These are phyloP conservation scores for Annona squamosa DNA, from an alignment of 164 flowering plant species.

Conservation along the genomic window DNA sequence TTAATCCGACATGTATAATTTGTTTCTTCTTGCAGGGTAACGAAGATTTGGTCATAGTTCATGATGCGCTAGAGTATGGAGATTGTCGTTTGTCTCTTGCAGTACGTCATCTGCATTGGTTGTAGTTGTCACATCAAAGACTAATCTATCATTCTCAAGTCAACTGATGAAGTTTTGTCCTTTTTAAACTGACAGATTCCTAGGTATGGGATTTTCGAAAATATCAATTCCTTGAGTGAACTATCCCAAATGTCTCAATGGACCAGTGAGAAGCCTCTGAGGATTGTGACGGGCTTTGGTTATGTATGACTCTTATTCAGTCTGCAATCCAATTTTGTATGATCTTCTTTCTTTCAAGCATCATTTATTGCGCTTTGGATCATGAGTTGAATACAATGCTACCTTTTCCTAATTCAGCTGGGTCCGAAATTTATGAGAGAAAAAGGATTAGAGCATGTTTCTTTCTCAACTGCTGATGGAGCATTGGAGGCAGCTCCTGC, in stretches of 20 bases:
- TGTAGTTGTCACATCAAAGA: not conserved
- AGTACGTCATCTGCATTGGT: constrained; percentile 34
- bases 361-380: not conserved
- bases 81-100: constrained; percentile 86
- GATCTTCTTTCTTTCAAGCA: constrained; percentile 1
- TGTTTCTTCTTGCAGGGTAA: constrained; percentile 35
- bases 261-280: constrained; percentile 84
- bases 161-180: not conserved
- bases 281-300: constrained; percentile 90
- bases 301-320: constrained; percentile 45
- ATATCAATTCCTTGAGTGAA: constrained; percentile 71
- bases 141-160: not conserved
- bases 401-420: constrained; percentile 34
- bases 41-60: constrained; percentile 81
- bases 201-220: constrained; percentile 91
- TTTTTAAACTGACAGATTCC: constrained; percentile 56
- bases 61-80: constrained; percentile 86
- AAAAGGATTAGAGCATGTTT: constrained; percentile 69
- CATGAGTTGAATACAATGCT: not conserved
- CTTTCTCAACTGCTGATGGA: constrained; percentile 95
- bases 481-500: constrained; percentile 98
- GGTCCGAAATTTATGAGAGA: constrained; percentile 86
- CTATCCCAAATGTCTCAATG: constrained; percentile 94
- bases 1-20: not conserved
- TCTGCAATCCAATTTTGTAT: not conserved